Evolutionary conservation across 177 flowering plant species (phyloP), one percentile per base, ranked within the genome.

Genomic region (Telopea speciosissima): DNA sequence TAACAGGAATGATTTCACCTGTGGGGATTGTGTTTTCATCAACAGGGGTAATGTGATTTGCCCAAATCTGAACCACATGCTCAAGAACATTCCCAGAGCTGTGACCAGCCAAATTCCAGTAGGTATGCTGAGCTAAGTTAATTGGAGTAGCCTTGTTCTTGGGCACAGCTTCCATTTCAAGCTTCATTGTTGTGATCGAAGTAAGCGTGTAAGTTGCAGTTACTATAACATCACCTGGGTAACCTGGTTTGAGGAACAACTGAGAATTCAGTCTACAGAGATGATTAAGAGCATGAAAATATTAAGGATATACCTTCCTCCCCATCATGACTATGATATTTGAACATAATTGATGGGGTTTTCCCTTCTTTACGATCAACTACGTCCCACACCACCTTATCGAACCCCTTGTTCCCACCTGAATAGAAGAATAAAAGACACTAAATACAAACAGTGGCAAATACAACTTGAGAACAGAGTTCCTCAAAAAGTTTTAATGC

Each of bases 101-200:
- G 70, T 93, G 95, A 63, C 98, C 99, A 0, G 89, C 90, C 70
- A 93, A 74, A 75, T 96, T 96, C 97, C 98, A 93, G 82, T 96
- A 96, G n/a, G 97, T 96, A 73, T 95, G 99, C 73, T 92, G 97
- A 54, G 98, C 98, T 75, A 95, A 85, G 77, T 72, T 95, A 69
- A 95, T 80, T 49, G 91, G 96, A 67, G 99, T 93, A 24, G 97
- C 79, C 82, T 91, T 93, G 73, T 88, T 83, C 70, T 82, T 75
- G 1, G 99, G 90, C 68, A 84, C 81, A 3, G 96, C 98, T 82
- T 91, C 97, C 99, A 95, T 95, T 81, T 93, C 97, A 45, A 93
- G 94, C 68, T 89, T 86, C 87, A 93, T 26, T 22, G 93, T 82
- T 25, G 88, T 88, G 68, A 77, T 77, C 24, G 97, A 87, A 70